Base-by-base conservation (phyloP, 140 eudicot genomes). In the Senecio squalidus region DNA sequence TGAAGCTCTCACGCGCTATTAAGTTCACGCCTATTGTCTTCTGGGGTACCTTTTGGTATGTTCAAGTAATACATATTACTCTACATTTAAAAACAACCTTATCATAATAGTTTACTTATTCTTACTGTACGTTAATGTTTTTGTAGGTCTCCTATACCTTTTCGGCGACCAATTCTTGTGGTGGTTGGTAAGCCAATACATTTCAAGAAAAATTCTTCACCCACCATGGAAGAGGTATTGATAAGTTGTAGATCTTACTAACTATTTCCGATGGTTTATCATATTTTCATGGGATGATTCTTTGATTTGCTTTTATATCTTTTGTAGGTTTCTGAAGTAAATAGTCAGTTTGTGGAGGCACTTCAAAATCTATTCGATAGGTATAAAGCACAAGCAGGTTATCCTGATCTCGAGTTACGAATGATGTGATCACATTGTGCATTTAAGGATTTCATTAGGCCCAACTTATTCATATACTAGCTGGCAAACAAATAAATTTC, bases 41-140 rank as follows among this genome's bases (percentile, higher is more conserved):
- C 53, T 90, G 97, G 97, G 97, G 97, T 13, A 65, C 81, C 28
- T 65, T 78, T 24, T 89, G 95, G 97, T 90, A 83, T 58, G 89
- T 70, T 56, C 40, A 45, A 15, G 5, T 33, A 5, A 15, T 38
- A 1, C 8, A 15, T 16, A 20, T 28, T 4, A 58, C 55, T 54
- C 20, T 45, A 62, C 45, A 30, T 36, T 46, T 11, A 55, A n/a
- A 45, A 31, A 31, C 46, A 40, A 43, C 50, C 33, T 62, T 24
- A 14, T 49, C 11, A 52, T 74, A 57, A 14, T 40, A 0, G 30
- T 14, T 23, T 2, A 44, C 6, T 9, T 11, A 11, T 7, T 7
- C 33, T 40, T 51, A 15, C 15, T 62, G 40, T 7, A 5, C 52
- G 39, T 50, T 17, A 43, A 24, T n/a, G 20, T 14, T 38, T 14